phyloP scores from a whole-genome alignment of 164 flowering plant genomes.

The Annona cherimola region DNA sequence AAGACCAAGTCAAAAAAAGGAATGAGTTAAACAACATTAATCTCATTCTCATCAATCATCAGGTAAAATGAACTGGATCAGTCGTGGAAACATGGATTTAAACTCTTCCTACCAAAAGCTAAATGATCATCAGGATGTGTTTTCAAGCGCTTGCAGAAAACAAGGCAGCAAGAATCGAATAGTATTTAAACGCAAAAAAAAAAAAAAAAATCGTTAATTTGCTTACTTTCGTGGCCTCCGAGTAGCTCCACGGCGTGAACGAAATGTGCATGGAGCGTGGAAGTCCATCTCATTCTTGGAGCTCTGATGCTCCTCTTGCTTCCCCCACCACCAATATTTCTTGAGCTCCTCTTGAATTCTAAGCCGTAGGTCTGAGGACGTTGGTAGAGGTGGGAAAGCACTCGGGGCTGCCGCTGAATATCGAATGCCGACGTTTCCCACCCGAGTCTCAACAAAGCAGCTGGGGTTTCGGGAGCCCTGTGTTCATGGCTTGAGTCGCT shows the following conservation, averaged over 20 bases:
- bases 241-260: conserved; percentile 95
- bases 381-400: conserved; percentile 29
- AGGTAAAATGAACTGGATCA: neutral
- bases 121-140: neutral
- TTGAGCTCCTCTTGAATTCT: conserved; percentile 56
- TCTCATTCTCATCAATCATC: neutral
- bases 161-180: neutral
- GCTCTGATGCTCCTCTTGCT: conserved; percentile 69
- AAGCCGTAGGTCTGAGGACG: conserved; percentile 48
- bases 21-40: neutral
- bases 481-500: conserved; percentile 76
- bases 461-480: conserved; percentile 11
- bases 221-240: conserved; percentile 94
- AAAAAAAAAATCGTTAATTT: neutral
- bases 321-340: conserved; percentile 31
- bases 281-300: conserved; percentile 98
- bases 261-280: conserved; percentile 90
- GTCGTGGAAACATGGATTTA: neutral
- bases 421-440: conserved; percentile 27
- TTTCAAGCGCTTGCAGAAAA: neutral
- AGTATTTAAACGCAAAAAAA: neutral
- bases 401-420: conserved; percentile 13
- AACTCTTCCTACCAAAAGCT: neutral
- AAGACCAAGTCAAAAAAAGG: neutral
- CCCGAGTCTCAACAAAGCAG: conserved; percentile 58